A percentile compares a stretch with the other conserved stretches of the same genome.
phyloP scores from a whole-genome alignment of 1,284 basidiomycete genomes.

The Neonothopanus nambi region DNA sequence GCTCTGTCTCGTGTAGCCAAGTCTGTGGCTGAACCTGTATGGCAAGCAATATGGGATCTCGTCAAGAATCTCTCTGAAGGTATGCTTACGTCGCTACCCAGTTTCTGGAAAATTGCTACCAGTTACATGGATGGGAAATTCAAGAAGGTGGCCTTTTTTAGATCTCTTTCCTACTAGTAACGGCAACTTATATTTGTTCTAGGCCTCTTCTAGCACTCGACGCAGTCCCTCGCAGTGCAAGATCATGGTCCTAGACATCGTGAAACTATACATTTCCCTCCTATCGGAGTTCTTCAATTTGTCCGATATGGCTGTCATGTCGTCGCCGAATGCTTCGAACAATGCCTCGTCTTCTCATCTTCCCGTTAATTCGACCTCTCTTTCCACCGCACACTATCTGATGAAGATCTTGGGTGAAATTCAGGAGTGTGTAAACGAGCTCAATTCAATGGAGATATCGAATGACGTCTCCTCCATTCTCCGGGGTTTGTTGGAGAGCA shows the following conservation, averaged over 20 bases:
- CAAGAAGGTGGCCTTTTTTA: constrained; percentile 58
- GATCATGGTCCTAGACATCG: constrained; percentile 89
- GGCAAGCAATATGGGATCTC: constrained; percentile 78
- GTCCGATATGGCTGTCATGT: constrained; percentile 71
- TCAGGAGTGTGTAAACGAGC: constrained; percentile 82
- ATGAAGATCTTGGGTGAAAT: constrained; percentile 82
- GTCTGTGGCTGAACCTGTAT: constrained; percentile 69
- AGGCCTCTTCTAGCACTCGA: constrained; percentile 38
- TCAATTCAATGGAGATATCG: constrained; percentile 81
- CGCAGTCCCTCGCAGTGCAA: constrained; percentile 84
- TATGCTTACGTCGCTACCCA: constrained; percentile 76
- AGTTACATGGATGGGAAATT: constrained; percentile 91
- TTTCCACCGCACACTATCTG: constrained; percentile 84
- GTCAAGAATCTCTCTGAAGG: constrained; percentile 72
- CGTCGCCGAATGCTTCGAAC: constrained; percentile 29
- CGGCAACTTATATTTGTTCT: constrained; percentile 17
- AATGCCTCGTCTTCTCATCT: constrained; percentile 55
- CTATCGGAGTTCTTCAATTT: constrained; percentile 90
- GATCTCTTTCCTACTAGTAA: constrained; percentile 9
- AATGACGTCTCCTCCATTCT: constrained; percentile 70
- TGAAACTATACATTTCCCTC: constrained; percentile 85
- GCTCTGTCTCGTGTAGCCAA: constrained; percentile 41
- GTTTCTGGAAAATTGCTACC: constrained; percentile 92
- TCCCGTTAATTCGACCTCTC: constrained; percentile 75
- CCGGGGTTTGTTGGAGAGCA: constrained; percentile 77